Evolutionary conservation across 1,284 basidiomycete species (phyloP), one percentile per base, ranked within the genome.

Genomic region (Trichosporon asahii): DNA sequence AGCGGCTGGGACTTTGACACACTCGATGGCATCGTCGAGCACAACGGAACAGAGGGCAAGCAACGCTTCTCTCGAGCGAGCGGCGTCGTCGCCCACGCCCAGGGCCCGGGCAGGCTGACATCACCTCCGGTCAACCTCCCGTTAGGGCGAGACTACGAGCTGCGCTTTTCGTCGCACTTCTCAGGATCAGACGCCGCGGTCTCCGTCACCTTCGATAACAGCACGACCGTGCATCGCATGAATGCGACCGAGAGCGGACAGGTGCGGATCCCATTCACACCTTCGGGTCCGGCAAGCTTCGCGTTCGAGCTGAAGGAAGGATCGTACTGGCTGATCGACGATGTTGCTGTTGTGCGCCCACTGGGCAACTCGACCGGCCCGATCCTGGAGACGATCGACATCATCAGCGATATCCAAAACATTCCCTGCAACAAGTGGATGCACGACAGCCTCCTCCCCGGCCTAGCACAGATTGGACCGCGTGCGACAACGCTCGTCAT

Each of bases 351-450:
- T 46, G 67, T 68, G 23, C 61, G 35, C 46, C 67, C 67, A 0
- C 63, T 68, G 29, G 18, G 6, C 2, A 2, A 29, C 27, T 2
- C 29, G 2, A 61, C 27, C 2, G 57, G 57, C 6, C 8, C 29
- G 1, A 9, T 21, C 5, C 21, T 64, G 7, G 67, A 68, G 33
- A 46, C 40, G n/a, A 33, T 68, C 46, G 61, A 68, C 67, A 53
- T 68, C n/a, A 64, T 68, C 46, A 68, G 67, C 46, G 67, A 68
- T 35, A 55, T 68, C 61, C 67, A 68, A 21, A 63, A 63, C 61
- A 27, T 55, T 5, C 27, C 25, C 8, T 61, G 57, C 57, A 61
- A 61, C 57, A 18, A 21, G 21, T 49, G 60, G 61, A 68, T 68
- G 67, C 18, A 15, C 46, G 23, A 64, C 33, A 53, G 40, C 21